These are phyloP conservation scores for Dysphania ambrosioides DNA, from an alignment of 148 eudicot species.

Conservation along the genomic window DNA sequence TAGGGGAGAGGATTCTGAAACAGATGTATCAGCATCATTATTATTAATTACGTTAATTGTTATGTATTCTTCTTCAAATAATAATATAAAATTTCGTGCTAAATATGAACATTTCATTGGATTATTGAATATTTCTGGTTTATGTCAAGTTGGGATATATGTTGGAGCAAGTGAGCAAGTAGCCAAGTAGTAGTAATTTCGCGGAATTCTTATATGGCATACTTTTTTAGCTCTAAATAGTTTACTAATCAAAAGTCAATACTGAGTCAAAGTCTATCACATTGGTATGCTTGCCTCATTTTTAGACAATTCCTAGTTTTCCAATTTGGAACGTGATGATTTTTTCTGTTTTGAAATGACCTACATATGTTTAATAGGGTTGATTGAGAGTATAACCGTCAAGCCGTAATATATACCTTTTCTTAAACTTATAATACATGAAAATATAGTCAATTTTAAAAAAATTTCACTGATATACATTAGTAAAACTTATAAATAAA, in stretches of 20 bases:
- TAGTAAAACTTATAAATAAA: too few relatives aligned
- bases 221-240: background rate
- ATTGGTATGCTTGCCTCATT: background rate
- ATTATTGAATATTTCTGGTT: background rate
- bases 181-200: background rate
- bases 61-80: slow-evolving; percentile 14
- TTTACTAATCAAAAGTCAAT: slow-evolving; percentile 11
- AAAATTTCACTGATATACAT: too few relatives aligned
- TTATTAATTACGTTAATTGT: background rate
- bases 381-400: too few relatives aligned
- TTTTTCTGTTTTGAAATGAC: background rate
- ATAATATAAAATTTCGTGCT: background rate
- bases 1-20: background rate
- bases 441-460: too few relatives aligned
- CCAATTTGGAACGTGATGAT: background rate
- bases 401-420: too few relatives aligned
- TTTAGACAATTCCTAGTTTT: background rate
- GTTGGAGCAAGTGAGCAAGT: slow-evolving; percentile 3
- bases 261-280: background rate
- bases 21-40: background rate
- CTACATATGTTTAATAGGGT: too few relatives aligned
- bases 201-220: background rate
- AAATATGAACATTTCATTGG: background rate
- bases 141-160: background rate
- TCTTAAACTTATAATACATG: too few relatives aligned